Conservation (phyloP, 2,329 filamentous ascomycete species). For the Thielaviopsis musarum region DNA sequence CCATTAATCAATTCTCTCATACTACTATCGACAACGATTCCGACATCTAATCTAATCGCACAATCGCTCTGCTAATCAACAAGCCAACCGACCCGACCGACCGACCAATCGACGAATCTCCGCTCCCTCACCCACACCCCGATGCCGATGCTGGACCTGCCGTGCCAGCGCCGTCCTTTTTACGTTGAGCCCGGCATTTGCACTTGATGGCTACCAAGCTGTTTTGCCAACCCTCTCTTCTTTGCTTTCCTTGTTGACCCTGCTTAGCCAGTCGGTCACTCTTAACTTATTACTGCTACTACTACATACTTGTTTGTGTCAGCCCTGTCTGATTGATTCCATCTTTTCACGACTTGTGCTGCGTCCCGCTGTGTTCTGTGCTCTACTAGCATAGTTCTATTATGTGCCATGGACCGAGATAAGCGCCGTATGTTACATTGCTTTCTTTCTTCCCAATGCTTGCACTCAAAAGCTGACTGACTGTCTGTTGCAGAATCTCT, state of each 20-base stretch:
- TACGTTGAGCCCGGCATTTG: slow-evolving; percentile 9
- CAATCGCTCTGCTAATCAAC: not conserved
- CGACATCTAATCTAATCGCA: not conserved
- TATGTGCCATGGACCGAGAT: slow-evolving; percentile 13
- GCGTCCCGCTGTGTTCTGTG: not conserved
- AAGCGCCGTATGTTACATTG: slow-evolving; percentile 7
- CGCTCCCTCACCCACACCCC: not conserved
- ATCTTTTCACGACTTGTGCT: not conserved
- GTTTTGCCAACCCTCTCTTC: not conserved
- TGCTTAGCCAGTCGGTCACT: not conserved
- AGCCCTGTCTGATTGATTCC: slow-evolving; percentile 1
- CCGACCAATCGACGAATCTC: not conserved
- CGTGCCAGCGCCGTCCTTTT: slow-evolving; percentile 9
- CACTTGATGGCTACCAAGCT: slow-evolving; percentile 8
- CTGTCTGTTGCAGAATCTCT: slow-evolving; percentile 23
- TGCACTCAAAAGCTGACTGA: slow-evolving; percentile 40
- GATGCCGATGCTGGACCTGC: slow-evolving; percentile 11
- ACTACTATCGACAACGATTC: not conserved
- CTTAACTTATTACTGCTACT: not conserved
- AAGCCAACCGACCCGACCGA: not conserved
- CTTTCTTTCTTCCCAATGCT: not conserved
- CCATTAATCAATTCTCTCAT: not conserved
- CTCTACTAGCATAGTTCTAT: slow-evolving; percentile 1
- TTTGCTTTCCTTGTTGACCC: not conserved
- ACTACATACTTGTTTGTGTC: not conserved